These are phyloP conservation scores for Boeremia exigua DNA, from an alignment of 2,329 filamentous ascomycete species.

Conservation along the genomic window DNA sequence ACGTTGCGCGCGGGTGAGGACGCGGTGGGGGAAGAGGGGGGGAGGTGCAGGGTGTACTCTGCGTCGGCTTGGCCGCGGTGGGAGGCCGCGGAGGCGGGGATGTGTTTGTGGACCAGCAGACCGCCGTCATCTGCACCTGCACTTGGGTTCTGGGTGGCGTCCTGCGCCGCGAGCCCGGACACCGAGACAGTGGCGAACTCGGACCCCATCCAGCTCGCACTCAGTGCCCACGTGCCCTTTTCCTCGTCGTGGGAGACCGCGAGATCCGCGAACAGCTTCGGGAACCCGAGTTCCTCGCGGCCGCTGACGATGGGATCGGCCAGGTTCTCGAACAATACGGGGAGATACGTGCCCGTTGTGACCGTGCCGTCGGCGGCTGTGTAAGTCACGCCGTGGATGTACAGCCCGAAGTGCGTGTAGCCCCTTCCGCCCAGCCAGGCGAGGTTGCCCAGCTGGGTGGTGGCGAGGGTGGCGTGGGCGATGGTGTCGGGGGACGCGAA, in stretches of 20 bases:
- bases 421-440: constrained; percentile 66
- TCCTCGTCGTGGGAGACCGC: constrained; percentile 47
- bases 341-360: constrained; percentile 61
- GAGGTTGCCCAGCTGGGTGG: constrained; percentile 55
- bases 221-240: constrained; percentile 47
- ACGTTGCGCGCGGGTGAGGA: constrained; percentile 44
- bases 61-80: constrained; percentile 59
- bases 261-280: constrained; percentile 63
- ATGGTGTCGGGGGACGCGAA: constrained; percentile 49
- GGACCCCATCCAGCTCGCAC: constrained; percentile 48
- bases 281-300: constrained; percentile 67
- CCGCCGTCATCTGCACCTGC: too few species aligned
- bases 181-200: too few species aligned
- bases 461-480: constrained; percentile 48
- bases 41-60: constrained; percentile 55
- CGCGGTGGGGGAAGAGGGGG: constrained; percentile 43
- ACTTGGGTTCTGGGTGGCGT: too few species aligned
- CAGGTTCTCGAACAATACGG: constrained; percentile 64
- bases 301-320: constrained; percentile 67
- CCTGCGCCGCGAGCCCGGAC: too few species aligned
- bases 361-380: constrained; percentile 57
- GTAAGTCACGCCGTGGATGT: constrained; percentile 68
- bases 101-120: constrained; percentile 63
- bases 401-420: constrained; percentile 65
- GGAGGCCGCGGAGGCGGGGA: constrained; percentile 58